Conservation (phyloP, 2,329 filamentous ascomycete genomes). For the Fusarium poae region DNA sequence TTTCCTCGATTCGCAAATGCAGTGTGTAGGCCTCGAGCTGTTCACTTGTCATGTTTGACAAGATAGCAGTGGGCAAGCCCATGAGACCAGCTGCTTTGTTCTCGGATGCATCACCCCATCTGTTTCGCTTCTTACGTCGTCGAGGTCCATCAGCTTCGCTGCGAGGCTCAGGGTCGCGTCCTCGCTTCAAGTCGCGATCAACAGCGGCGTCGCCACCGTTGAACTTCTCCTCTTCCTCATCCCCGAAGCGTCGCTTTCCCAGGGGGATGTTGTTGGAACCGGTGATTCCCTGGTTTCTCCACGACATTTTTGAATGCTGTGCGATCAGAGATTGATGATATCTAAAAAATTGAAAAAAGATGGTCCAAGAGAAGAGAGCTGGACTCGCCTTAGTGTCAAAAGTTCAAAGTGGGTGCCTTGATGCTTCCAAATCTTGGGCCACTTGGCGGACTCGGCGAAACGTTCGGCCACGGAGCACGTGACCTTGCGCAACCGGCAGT, state of each 20-base stretch:
- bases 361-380: constrained; percentile 15
- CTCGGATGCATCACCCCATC: constrained; percentile 96
- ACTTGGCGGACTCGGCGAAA: constrained; percentile 34
- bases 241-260: constrained; percentile 85
- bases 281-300: constrained; percentile 86
- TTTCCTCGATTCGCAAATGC: constrained; percentile 97
- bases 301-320: constrained; percentile 65
- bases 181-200: constrained; percentile 78
- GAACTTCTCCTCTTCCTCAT: constrained; percentile 60
- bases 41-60: constrained; percentile 97
- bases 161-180: constrained; percentile 88
- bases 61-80: constrained; percentile 95
- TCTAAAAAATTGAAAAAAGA: constrained; percentile 5
- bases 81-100: constrained; percentile 99
- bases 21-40: constrained; percentile 97
- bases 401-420: constrained; percentile 21
- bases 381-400: constrained; percentile 26
- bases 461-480: constrained; percentile 22
- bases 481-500: constrained; percentile 1
- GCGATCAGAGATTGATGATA: constrained; percentile 14
- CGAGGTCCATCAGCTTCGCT: constrained; percentile 79
- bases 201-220: constrained; percentile 54
- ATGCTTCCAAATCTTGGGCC: constrained; percentile 31
- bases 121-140: constrained; percentile 97
- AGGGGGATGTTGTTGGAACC: constrained; percentile 98